phyloP scores from a whole-genome alignment of 345 rosid genomes.

The Hibiscus mutabilis region DNA sequence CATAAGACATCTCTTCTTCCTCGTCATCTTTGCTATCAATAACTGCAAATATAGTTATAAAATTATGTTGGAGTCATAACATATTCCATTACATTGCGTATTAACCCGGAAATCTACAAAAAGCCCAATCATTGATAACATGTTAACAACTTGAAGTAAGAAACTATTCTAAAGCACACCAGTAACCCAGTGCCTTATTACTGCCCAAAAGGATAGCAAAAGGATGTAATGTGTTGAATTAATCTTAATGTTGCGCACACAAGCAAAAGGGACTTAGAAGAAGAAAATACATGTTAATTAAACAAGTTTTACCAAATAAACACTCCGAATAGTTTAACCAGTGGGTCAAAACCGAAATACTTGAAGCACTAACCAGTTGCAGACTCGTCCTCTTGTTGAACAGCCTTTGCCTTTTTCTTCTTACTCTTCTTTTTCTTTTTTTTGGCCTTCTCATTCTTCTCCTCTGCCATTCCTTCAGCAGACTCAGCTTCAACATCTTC shows the following conservation, averaged over 20 bases:
- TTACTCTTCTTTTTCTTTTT: constrained; percentile 42
- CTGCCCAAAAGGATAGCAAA: not conserved
- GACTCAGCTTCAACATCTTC: constrained; percentile 25
- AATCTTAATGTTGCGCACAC: not conserved
- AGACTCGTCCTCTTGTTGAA: constrained; percentile 25
- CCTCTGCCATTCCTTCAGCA: constrained; percentile 17
- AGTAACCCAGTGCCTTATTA: not conserved
- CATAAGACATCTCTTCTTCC: constrained; percentile 44
- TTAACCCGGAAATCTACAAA: not conserved
- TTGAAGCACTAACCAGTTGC: constrained; percentile 41
- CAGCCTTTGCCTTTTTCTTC: constrained; percentile 31
- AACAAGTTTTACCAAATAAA: not conserved
- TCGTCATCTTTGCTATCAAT: constrained; percentile 25
- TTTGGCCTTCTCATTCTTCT: constrained; percentile 21
- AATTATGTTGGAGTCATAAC: not conserved
- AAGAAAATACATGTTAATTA: not conserved
- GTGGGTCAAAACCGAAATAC: not conserved
- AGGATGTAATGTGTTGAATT: not conserved
- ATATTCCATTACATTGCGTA: not conserved
- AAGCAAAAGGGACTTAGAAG: not conserved
- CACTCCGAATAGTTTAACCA: not conserved
- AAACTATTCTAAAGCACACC: not conserved
- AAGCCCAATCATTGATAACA: not conserved
- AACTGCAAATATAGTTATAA: constrained; percentile 21
- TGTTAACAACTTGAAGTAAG: not conserved